Conservation (phyloP, 495 filamentous ascomycete genomes). For the Xylaria acuta region DNA sequence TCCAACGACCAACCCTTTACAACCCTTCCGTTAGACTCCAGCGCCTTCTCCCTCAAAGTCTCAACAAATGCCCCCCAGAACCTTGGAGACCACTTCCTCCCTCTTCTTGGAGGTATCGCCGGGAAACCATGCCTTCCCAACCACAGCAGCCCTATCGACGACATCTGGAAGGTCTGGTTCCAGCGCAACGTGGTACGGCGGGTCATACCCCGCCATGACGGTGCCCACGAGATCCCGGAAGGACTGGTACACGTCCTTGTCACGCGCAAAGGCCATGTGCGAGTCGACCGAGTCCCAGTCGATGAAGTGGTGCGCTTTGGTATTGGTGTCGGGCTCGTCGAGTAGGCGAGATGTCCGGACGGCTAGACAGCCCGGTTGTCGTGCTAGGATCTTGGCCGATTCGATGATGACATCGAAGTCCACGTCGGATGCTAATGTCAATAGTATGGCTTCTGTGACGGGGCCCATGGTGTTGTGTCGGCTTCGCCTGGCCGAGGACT, state of each 20-base stretch:
- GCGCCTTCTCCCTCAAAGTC: background rate
- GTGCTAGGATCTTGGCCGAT: slow-evolving; percentile 21
- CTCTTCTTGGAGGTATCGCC: slow-evolving; percentile 11
- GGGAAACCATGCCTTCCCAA: slow-evolving; percentile 11
- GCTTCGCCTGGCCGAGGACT: background rate
- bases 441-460: slow-evolving; percentile 33
- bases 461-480: slow-evolving; percentile 29
- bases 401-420: slow-evolving; percentile 17
- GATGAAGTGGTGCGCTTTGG: slow-evolving; percentile 27
- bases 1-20: slow-evolving; percentile 54
- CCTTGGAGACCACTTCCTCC: background rate
- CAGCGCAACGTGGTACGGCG: slow-evolving; percentile 30
- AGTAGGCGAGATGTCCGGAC: slow-evolving; percentile 5
- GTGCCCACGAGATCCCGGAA: slow-evolving; percentile 21
- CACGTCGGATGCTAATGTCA: slow-evolving; percentile 20
- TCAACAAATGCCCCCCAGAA: background rate
- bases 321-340: slow-evolving; percentile 7
- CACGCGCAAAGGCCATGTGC: slow-evolving; percentile 31
- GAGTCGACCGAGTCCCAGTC: slow-evolving; percentile 28
- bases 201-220: slow-evolving; percentile 14
- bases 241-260: slow-evolving; percentile 19
- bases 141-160: background rate
- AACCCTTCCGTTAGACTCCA: slow-evolving; percentile 39
- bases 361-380: slow-evolving; percentile 27
- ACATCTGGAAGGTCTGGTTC: slow-evolving; percentile 15